Evolutionary conservation across 257 asterid species (phyloP).

Genomic region (Scutellaria baicalensis): DNA sequence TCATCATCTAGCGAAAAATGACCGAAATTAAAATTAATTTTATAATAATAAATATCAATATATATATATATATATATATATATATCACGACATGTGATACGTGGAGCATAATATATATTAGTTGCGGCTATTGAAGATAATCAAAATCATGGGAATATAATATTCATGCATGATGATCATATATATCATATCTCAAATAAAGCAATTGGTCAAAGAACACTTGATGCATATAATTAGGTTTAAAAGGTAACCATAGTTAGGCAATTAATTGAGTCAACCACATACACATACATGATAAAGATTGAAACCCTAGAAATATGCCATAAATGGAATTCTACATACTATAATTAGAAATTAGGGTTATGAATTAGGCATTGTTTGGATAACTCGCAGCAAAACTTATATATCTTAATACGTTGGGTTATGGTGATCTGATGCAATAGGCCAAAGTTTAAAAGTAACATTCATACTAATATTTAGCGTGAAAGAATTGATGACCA

Average conservation of each 20-base stretch:
- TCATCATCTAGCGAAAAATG: too few relatives aligned
- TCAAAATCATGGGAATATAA: background rate
- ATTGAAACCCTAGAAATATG: background rate
- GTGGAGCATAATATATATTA: background rate
- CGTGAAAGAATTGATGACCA: background rate
- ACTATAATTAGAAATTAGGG: background rate
- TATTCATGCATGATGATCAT: background rate
- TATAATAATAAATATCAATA: too few relatives aligned
- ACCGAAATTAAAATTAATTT: too few relatives aligned
- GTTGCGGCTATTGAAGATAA: background rate
- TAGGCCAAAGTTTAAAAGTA: background rate
- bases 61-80: too few relatives aligned
- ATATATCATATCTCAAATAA: background rate
- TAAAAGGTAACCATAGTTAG: background rate
- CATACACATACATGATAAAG: background rate
- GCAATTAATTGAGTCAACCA: conserved; percentile 2
- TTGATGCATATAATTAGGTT: background rate
- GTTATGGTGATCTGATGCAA: background rate
- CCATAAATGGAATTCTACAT: background rate
- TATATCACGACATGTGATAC: background rate
- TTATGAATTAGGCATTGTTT: background rate
- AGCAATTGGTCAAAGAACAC: background rate
- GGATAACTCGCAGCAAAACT: background rate
- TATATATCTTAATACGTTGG: background rate
- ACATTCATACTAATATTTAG: background rate